Evolutionary conservation across 2,329 filamentous ascomycete genomes (phyloP), one percentile per base, ranked within the genome.

Genomic region (Talaromyces sp.): DNA sequence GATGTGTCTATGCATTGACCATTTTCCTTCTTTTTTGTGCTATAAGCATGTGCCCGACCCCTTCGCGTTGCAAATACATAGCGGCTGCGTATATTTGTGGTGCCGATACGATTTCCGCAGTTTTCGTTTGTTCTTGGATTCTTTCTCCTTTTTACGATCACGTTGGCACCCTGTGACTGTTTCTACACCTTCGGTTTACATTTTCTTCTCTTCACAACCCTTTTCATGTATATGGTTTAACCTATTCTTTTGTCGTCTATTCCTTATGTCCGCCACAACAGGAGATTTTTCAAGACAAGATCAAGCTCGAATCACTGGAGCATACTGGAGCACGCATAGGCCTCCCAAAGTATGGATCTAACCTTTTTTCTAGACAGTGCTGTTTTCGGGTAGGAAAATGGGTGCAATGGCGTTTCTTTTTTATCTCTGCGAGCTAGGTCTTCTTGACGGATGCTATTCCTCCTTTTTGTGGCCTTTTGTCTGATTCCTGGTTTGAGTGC

Each of bases 161-260:
- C 45, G 35, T 64, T 64, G 49, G 56, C 22, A 54, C 45, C 31
- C 66, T 37, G 50, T 57, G 54, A 52, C 56, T 19, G 35, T 45
- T 59, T 25, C 33, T 27, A 52, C 56, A 64, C 37, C 6, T 60
- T 57, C 33, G 15, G 45, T 31, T 61, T 59, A 61, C 70, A 69
- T 68, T 59, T 67, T 67, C 54, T 65, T 67, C 65, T 69, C 68
- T 68, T 62, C 67, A 68, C 70, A 72, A 59, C 22, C 72, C 72
- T 66, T 72, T 74, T 74, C 77, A 70, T 79, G 78, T 79, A 79
- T 75, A 79, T 79, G 77, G 76, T 70, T 71, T 65, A 57, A 58
- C 50, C 57, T 61, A 49, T 47, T 49, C 50, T 62, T 62, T 45
- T 63, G 15, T 47, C 60, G 41, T 56, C 61, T 59, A 61, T 61